These are phyloP conservation scores for Aspergillus homomorphus DNA, from an alignment of 495 filamentous ascomycete genomes.

Conservation along the genomic window DNA sequence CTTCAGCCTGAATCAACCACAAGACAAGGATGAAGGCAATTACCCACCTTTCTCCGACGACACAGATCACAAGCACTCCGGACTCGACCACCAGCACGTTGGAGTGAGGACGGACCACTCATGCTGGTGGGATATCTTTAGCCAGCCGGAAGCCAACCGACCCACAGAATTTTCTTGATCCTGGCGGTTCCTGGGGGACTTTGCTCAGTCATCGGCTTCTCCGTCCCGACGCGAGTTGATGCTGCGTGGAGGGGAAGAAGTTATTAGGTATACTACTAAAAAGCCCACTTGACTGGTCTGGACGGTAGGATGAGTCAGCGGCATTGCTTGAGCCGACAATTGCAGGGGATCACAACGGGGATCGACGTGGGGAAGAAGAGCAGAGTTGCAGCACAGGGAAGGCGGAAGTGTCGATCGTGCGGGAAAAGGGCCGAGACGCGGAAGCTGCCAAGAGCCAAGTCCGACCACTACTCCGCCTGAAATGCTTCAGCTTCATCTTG, in stretches of 20 bases:
- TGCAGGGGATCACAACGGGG: neutral
- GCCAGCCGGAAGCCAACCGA: neutral
- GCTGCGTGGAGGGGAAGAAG: neutral
- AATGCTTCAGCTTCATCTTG: neutral
- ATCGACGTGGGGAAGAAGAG: neutral
- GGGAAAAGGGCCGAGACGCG: too few species aligned
- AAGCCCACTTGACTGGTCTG: neutral
- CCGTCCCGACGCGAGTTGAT: neutral
- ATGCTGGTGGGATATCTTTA: neutral
- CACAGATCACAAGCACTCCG: conserved; percentile 27
- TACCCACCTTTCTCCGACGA: conserved; percentile 5
- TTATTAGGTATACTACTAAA: neutral
- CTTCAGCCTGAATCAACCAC: neutral
- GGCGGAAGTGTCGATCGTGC: neutral
- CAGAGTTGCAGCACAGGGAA: neutral
- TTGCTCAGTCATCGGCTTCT: neutral
- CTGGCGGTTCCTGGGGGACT: too few species aligned
- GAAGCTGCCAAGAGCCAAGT: neutral
- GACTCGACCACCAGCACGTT: conserved; percentile 13
- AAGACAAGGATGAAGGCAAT: neutral
- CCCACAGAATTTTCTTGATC: neutral
- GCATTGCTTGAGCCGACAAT: neutral
- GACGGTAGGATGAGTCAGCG: neutral
- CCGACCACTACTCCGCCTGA: neutral
- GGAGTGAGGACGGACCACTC: neutral